Evolutionary conservation across 768 basidiomycete genomes (phyloP).

Genomic region (Amanita pseudoporphyria): DNA sequence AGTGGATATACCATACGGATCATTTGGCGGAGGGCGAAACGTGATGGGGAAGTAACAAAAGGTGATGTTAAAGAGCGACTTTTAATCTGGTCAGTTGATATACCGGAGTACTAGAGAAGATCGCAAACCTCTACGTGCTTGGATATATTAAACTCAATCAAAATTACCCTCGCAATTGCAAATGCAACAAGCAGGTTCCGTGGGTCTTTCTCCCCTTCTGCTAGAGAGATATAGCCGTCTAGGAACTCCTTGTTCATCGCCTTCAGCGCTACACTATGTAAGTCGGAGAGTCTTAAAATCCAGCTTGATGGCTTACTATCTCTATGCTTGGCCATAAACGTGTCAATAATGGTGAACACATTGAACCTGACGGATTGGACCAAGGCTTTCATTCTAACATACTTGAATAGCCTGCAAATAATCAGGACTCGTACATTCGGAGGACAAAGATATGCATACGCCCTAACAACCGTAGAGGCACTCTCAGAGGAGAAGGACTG

Average conservation of each 20-base stretch:
- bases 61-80: constrained; percentile 90
- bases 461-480: constrained; percentile 53
- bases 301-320: constrained; percentile 35
- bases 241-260: constrained; percentile 66
- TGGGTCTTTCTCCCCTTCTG: constrained; percentile 96
- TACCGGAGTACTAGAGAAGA: neutral
- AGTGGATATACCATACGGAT: constrained; percentile 85
- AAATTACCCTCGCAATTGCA: constrained; percentile 73
- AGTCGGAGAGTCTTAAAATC: neutral
- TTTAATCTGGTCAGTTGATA: constrained; percentile 1
- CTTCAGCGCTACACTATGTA: constrained; percentile 46
- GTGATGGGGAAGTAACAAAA: constrained; percentile 99
- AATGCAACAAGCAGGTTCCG: constrained; percentile 88
- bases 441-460: constrained; percentile 20
- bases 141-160: constrained; percentile 81
- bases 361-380: constrained; percentile 74
- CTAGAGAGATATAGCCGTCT: constrained; percentile 65
- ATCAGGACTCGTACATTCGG: neutral
- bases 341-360: constrained; percentile 77
- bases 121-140: constrained; percentile 63
- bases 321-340: constrained; percentile 61
- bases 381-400: constrained; percentile 75
- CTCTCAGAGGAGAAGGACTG: constrained; percentile 59
- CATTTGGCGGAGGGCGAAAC: constrained; percentile 87
- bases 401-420: constrained; percentile 49